Evolutionary conservation across 2,329 filamentous ascomycete genomes (phyloP), one percentile per base, ranked within the genome.

Genomic region (Hymenoscyphus repandus): DNA sequence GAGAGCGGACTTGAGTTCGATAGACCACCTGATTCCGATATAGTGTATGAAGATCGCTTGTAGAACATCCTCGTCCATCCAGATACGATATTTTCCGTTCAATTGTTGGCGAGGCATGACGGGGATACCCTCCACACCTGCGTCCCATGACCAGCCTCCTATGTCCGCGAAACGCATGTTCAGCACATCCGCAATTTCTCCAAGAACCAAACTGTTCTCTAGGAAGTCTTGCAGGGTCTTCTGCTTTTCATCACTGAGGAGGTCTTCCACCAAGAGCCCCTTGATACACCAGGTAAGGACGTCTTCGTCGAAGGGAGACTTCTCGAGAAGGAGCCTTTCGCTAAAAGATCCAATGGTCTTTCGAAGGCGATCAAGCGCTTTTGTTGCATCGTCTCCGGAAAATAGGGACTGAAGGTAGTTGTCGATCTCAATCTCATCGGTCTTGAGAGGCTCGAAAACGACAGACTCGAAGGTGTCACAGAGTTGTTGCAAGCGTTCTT

Each of bases 61-160:
- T 7, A 79, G 68, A 22, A 79, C 66, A 51, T 82, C 79, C 56
- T 78, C 76, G 47, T 80, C 75, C 71, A 79, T 79, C 61, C 73
- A 79, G 20, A 80, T 73, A 2, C 78, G 70, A 58, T 82, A 82
- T 56, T 78, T 78, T 1, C 77, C 76, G 57, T 78, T 79, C 34
- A 80, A 62, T 45, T 79, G 75, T n/a, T 73, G 71, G 32, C 76
- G 70, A 68, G 74, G 73, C 41, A 74, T 67, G 1, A 79, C 58
- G 1, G 71, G 66, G 13, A 80, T 66, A 22, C 55, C 55, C 3
- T 65, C 64, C 3, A 66, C 67, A 15, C n/a, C 37, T 2, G 46
- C 46, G 22, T 58, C 53, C 76, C 77, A 81, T 13, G 64, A 58
- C 77, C 77, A 81, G 36, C 64, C 72, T 10, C 74, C 69, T 3